Evolutionary conservation across 192 early-diverging fungal genomes (phyloP).

Genomic region (Blastocladiella britannica): DNA sequence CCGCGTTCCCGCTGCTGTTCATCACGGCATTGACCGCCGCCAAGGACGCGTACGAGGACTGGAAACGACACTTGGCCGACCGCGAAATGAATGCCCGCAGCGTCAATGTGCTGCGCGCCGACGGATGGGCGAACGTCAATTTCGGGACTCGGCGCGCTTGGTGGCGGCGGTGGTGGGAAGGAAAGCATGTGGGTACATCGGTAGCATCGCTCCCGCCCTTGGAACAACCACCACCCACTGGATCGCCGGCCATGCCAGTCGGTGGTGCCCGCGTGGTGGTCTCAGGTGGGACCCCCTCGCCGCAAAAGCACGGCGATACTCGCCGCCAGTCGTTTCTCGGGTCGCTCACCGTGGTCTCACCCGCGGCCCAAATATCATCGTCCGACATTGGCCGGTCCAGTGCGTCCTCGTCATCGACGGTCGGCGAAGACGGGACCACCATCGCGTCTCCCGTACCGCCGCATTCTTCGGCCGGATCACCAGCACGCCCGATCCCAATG

Average conservation of each 20-base stretch:
- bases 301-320: no score
- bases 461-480: not conserved
- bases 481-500: not conserved
- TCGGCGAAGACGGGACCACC: not conserved
- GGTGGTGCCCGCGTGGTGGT: no score
- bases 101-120: constrained; percentile 20
- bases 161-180: constrained; percentile 4
- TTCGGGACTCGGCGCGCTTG: constrained; percentile 4
- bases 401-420: not conserved
- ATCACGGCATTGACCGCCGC: constrained; percentile 57
- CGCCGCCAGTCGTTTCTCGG: no score
- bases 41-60: constrained; percentile 90
- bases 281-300: not conserved
- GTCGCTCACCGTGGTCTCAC: not conserved
- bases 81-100: constrained; percentile 53
- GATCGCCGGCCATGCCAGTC: not conserved
- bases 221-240: not conserved
- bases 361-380: not conserved
- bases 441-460: not conserved
- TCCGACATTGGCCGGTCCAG: not conserved
- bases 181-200: constrained; percentile 3
- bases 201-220: not conserved
- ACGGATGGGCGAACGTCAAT: constrained; percentile 39
- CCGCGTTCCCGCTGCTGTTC: constrained; percentile 58
- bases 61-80: constrained; percentile 63